phyloP scores from a whole-genome alignment of 352 stramenopile species.

The Phytophthora ohioensis region DNA sequence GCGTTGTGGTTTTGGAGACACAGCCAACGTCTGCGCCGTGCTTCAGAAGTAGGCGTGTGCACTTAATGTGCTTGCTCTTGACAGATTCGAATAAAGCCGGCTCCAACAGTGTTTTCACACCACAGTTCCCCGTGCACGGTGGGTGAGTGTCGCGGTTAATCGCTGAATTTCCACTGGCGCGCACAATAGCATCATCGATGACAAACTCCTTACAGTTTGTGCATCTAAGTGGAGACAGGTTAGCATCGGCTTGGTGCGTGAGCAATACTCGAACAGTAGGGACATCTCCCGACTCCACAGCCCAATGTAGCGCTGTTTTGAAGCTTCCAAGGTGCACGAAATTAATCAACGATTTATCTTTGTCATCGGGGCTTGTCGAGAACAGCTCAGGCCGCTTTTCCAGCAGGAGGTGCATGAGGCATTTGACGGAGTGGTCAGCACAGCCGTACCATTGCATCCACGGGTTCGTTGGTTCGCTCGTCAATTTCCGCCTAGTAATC shows the following conservation, averaged over 20 bases:
- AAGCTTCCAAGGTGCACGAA: constrained; percentile 53
- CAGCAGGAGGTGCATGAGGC: constrained; percentile 60
- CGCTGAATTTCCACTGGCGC: constrained; percentile 8
- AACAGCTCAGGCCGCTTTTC: constrained; percentile 49
- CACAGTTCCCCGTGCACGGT: constrained; percentile 47
- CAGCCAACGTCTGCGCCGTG: constrained; percentile 54
- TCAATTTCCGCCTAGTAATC: constrained; percentile 56
- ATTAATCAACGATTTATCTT: constrained; percentile 50
- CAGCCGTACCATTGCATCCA: constrained; percentile 58
- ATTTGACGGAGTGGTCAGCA: constrained; percentile 24
- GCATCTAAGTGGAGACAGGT: constrained; percentile 62
- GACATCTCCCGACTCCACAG: constrained; percentile 55
- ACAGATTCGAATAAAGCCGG: constrained; percentile 58
- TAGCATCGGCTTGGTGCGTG: constrained; percentile 49
- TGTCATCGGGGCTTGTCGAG: constrained; percentile 5
- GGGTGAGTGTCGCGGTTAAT: constrained; percentile 13
- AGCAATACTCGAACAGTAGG: constrained; percentile 52
- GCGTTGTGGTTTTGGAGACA: constrained; percentile 41
- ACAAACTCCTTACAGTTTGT: constrained; percentile 44
- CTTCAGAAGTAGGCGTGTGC: constrained; percentile 51
- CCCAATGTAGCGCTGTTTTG: constrained; percentile 70
- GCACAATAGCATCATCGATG: constrained; percentile 25
- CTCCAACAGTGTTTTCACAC: constrained; percentile 48
- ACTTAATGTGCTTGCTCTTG: constrained; percentile 40
- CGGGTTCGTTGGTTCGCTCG: constrained; percentile 33